Evolutionary conservation across 176 grass and related monocot species (phyloP).

Genomic region (Alopecurus myosuroides): DNA sequence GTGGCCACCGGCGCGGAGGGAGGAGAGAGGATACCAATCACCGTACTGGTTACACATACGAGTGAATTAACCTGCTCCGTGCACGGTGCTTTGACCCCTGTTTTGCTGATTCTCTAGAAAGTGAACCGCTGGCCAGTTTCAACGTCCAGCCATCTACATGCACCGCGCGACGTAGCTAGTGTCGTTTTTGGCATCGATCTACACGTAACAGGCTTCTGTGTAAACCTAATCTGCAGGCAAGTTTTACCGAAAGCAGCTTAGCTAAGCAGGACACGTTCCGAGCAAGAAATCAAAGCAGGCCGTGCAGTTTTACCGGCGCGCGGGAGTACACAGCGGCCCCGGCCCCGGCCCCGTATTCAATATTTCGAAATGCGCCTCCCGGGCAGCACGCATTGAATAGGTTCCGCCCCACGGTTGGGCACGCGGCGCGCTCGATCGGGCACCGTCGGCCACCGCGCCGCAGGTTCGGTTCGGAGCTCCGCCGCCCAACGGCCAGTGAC

Average conservation of each 20-base stretch:
- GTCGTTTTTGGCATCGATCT: no score
- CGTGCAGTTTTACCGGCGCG: not conserved
- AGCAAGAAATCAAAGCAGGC: not conserved
- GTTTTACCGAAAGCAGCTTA: not conserved
- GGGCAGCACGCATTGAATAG: slow-evolving; percentile 20
- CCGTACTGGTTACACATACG: no score
- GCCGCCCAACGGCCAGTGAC: slow-evolving; percentile 49
- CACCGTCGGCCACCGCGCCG: not conserved
- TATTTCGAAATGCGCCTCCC: slow-evolving; percentile 1
- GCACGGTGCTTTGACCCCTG: no score
- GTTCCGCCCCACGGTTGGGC: not conserved
- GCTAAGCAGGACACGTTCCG: not conserved
- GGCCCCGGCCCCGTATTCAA: no score
- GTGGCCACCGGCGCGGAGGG: no score
- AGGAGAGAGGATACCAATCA: no score
- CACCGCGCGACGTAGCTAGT: not conserved
- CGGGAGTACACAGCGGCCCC: no score
- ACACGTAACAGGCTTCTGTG: no score
- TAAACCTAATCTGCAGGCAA: not conserved
- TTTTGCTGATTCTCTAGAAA: no score
- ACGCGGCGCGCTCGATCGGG: not conserved
- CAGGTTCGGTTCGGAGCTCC: slow-evolving; percentile 12
- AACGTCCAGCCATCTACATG: not conserved
- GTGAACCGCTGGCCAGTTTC: slow-evolving; percentile 11
- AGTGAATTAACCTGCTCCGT: no score